Conservation (phyloP, 345 rosid genomes). For the Murraya paniculata region DNA sequence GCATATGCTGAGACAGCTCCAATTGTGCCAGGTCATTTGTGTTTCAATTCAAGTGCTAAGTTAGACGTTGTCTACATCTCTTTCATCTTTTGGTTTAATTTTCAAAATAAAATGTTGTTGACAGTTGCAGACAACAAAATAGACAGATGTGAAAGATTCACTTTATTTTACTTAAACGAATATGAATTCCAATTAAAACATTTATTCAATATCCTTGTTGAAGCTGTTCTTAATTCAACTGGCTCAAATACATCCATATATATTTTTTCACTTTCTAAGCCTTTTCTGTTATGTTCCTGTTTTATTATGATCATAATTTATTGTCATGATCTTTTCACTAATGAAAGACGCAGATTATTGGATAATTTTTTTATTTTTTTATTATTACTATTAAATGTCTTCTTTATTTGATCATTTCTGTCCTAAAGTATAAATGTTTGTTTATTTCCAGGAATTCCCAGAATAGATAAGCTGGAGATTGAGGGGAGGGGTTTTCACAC, state of each 20-base stretch:
- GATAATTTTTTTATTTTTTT: too few relatives aligned
- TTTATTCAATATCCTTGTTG: neutral
- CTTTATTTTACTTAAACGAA: neutral
- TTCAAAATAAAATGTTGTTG: neutral
- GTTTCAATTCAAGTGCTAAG: neutral
- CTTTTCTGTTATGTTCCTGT: neutral
- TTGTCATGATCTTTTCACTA: neutral
- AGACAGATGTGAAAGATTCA: neutral
- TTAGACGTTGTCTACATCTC: constrained; percentile 1
- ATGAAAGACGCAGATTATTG: constrained; percentile 1
- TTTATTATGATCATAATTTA: neutral
- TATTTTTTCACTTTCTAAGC: neutral
- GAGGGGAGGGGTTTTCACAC: constrained; percentile 96
- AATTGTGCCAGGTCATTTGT: constrained; percentile 66
- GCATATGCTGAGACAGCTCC: constrained; percentile 69
- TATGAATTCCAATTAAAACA: neutral
- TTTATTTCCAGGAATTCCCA: constrained; percentile 63
- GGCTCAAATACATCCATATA: neutral
- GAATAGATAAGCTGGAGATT: constrained; percentile 86
- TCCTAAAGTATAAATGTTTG: neutral
- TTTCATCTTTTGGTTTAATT: neutral
- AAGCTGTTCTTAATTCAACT: neutral
- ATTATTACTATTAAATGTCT: neutral
- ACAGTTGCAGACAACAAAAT: neutral
- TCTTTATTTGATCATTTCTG: neutral